Conservation (phyloP, 2,329 filamentous ascomycete species). For the Xylariaceae sp. region DNA sequence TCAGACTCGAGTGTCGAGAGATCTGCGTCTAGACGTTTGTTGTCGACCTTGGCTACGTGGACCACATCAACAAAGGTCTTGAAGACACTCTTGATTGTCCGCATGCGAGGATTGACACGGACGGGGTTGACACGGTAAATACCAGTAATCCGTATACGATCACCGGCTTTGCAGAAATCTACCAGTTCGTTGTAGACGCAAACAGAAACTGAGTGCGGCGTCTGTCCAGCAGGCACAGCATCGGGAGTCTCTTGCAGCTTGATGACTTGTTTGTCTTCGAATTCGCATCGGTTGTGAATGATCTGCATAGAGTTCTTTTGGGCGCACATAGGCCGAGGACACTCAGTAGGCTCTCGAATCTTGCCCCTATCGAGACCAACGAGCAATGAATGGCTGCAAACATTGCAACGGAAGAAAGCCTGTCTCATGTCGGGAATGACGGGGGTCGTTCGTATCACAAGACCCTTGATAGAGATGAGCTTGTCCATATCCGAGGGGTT, state of each 20-base stretch:
- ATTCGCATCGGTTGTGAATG: constrained; percentile 89
- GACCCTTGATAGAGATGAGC: constrained; percentile 86
- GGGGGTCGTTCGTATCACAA: constrained; percentile 92
- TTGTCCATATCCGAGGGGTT: constrained; percentile 97
- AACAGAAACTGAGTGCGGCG: constrained; percentile 91
- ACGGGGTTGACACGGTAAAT: constrained; percentile 96
- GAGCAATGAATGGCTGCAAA: constrained; percentile 85
- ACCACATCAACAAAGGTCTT: constrained; percentile 96
- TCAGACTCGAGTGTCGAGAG: constrained; percentile 81
- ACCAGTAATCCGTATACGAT: constrained; percentile 89
- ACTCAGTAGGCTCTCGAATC: constrained; percentile 89
- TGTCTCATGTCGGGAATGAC: constrained; percentile 99
- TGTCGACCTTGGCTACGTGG: constrained; percentile 94
- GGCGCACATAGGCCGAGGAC: constrained; percentile 74
- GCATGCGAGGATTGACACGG: constrained; percentile 85
- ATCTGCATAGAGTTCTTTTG: constrained; percentile 97
- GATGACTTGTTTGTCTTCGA: constrained; percentile 97
- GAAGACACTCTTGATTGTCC: constrained; percentile 90
- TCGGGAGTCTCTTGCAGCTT: constrained; percentile 98
- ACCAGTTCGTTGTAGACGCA: constrained; percentile 97
- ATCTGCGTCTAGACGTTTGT: constrained; percentile 88
- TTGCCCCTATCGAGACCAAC: constrained; percentile 92
- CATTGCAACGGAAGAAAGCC: constrained; percentile 92
- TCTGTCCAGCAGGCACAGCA: constrained; percentile 89
- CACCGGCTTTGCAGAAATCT: constrained; percentile 96